Conservation (phyloP, 495 filamentous ascomycete genomes). For the Pyrenopolyporus hunteri region DNA sequence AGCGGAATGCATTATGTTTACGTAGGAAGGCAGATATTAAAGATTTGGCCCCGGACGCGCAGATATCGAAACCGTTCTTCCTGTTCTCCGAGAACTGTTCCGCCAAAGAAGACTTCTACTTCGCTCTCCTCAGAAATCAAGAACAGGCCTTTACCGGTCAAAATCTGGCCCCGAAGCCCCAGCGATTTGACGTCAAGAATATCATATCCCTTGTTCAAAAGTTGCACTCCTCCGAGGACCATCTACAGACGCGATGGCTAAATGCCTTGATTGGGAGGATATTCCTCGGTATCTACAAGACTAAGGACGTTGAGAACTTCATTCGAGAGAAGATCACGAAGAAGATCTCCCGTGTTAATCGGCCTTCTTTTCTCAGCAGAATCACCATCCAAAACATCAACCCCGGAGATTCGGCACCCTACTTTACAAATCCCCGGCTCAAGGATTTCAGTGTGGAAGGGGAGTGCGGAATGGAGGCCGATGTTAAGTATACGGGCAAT, state of each 20-base stretch:
- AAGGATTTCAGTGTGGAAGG: conserved; percentile 92
- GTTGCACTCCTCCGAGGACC: conserved; percentile 90
- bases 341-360: conserved; percentile 93
- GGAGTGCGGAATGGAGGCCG: conserved; percentile 82
- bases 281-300: conserved; percentile 87
- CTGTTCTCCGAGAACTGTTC: conserved; percentile 93
- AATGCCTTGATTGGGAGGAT: conserved; percentile 88
- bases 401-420: conserved; percentile 85
- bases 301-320: conserved; percentile 76
- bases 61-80: conserved; percentile 79
- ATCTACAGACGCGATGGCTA: conserved; percentile 90
- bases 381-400: conserved; percentile 81
- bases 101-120: conserved; percentile 98
- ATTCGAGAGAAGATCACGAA: conserved; percentile 88
- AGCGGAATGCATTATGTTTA: conserved; percentile 91
- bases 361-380: conserved; percentile 84
- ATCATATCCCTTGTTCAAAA: conserved; percentile 86
- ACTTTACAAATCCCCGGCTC: conserved; percentile 85
- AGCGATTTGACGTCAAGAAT: conserved; percentile 81
- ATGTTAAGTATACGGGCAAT: conserved; percentile 86
- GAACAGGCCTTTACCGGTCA: conserved; percentile 64
- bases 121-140: conserved; percentile 85
- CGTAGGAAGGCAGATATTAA: conserved; percentile 68
- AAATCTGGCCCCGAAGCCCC: conserved; percentile 68
- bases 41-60: conserved; percentile 57